These are phyloP conservation scores for Yamadazyma scolyti DNA, from an alignment of 805 yeast genomes.

Conservation along the genomic window DNA sequence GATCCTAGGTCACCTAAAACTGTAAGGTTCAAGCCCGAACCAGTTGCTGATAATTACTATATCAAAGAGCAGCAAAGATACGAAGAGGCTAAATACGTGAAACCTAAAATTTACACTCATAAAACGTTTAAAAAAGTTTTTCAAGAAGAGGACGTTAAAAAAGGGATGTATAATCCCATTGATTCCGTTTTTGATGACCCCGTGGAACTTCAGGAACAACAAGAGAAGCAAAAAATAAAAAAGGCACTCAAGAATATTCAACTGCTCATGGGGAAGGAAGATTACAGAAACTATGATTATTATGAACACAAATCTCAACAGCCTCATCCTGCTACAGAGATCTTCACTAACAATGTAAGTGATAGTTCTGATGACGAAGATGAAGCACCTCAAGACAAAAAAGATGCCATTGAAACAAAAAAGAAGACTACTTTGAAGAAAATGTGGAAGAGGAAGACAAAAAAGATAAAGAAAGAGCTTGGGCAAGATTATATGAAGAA, in stretches of 20 bases:
- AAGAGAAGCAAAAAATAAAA: conserved; percentile 19
- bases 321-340: conserved; percentile 12
- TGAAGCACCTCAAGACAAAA: conserved; percentile 7
- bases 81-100: conserved; percentile 26
- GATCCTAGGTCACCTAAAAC: conserved; percentile 1
- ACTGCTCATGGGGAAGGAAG: conserved; percentile 25
- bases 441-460: conserved; percentile 17
- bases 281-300: conserved; percentile 34
- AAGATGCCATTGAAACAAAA: conserved; percentile 11
- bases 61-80: conserved; percentile 32
- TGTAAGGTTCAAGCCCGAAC: no score
- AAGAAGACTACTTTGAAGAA: conserved; percentile 12
- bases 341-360: conserved; percentile 16
- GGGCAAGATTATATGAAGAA: conserved; percentile 18
- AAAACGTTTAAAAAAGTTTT: conserved; percentile 38
- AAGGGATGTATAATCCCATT: conserved; percentile 33
- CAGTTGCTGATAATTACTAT: conserved; percentile 35
- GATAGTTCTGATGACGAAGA: conserved; percentile 15
- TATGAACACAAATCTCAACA: conserved; percentile 15
- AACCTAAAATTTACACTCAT: conserved; percentile 36
- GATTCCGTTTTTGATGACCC: conserved; percentile 35
- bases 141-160: conserved; percentile 24
- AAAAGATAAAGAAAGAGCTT: conserved; percentile 21
- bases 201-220: conserved; percentile 14
- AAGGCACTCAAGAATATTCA: conserved; percentile 27